A percentile compares a stretch with the other conserved stretches of the same genome.
Conservation (phyloP, 352 stramenopile genomes). For the Phytophthora agathidicida region DNA sequence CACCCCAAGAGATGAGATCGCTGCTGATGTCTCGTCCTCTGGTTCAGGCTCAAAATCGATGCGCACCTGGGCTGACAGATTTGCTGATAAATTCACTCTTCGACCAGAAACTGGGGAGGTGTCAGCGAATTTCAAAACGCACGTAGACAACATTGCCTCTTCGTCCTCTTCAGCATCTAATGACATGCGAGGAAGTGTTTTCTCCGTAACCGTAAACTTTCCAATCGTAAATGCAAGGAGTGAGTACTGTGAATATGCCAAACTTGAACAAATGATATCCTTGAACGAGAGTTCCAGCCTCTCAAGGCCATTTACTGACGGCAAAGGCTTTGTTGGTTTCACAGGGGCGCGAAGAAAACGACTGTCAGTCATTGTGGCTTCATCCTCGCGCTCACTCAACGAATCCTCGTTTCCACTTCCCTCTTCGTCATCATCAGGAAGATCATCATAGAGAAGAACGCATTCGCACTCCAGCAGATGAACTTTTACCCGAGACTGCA, state of each 20-base stretch:
- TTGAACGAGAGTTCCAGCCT: slow-evolving; percentile 71
- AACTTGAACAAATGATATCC: slow-evolving; percentile 69
- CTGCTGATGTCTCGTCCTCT: slow-evolving; percentile 24
- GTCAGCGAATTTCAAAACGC: slow-evolving; percentile 66
- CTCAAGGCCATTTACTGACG: slow-evolving; percentile 69
- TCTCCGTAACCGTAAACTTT: slow-evolving; percentile 71
- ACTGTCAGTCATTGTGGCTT: slow-evolving; percentile 26
- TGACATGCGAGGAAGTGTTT: slow-evolving; percentile 78
- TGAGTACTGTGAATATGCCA: slow-evolving; percentile 66
- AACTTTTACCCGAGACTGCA: slow-evolving; percentile 73
- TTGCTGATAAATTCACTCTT: slow-evolving; percentile 70
- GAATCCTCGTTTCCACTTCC: slow-evolving; percentile 26
- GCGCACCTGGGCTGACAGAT: slow-evolving; percentile 70
- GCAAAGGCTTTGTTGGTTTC: slow-evolving; percentile 42
- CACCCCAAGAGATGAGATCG: slow-evolving; percentile 54
- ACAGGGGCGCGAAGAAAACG: slow-evolving; percentile 29
- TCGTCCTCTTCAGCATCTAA: slow-evolving; percentile 70
- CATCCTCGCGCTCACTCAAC: slow-evolving; percentile 17
- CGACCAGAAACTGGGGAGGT: slow-evolving; percentile 58
- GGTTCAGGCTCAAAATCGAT: slow-evolving; percentile 55
- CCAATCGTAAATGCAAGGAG: slow-evolving; percentile 62
- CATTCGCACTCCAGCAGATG: slow-evolving; percentile 80
- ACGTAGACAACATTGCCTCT: slow-evolving; percentile 60
- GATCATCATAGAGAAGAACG: slow-evolving; percentile 83
- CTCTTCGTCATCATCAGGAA: slow-evolving; percentile 54